A percentile compares a stretch with the other conserved stretches of the same genome.
phyloP scores from a whole-genome alignment of 345 rosid genomes.

The Aegle marmelos region DNA sequence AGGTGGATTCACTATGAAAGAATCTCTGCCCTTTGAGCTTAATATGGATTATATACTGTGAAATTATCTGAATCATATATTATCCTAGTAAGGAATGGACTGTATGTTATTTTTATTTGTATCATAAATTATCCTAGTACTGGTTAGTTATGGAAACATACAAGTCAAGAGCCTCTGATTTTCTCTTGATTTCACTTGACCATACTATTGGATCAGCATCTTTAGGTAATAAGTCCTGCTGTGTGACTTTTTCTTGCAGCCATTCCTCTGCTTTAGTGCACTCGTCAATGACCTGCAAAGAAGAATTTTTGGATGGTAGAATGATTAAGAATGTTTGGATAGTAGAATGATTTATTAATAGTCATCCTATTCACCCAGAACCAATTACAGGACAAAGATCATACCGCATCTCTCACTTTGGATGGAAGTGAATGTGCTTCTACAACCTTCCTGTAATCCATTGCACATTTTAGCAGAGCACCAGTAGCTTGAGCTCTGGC shows the following conservation, averaged over 20 bases:
- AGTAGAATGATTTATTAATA: not conserved
- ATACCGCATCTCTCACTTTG: slow-evolving; percentile 49
- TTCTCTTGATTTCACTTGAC: slow-evolving; percentile 58
- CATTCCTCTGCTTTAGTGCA: slow-evolving; percentile 69
- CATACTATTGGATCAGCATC: slow-evolving; percentile 49
- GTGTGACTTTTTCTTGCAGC: slow-evolving; percentile 53
- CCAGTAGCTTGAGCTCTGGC: slow-evolving; percentile 56
- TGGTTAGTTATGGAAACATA: slow-evolving; percentile 1
- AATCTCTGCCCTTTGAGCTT: not conserved
- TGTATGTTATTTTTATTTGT: not conserved
- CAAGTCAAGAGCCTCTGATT: slow-evolving; percentile 19
- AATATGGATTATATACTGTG: not conserved
- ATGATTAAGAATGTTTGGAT: not conserved
- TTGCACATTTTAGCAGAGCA: slow-evolving; percentile 47
- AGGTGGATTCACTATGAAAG: not conserved
- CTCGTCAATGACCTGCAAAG: slow-evolving; percentile 51
- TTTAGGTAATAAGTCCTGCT: slow-evolving; percentile 51
- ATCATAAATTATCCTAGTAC: not conserved
- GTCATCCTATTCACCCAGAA: not conserved
- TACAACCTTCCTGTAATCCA: slow-evolving; percentile 39
- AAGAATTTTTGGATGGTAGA: not conserved
- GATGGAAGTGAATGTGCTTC: slow-evolving; percentile 43
- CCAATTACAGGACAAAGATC: slow-evolving; percentile 6
- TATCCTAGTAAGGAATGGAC: not conserved
- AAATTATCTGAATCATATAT: not conserved